phyloP scores from a whole-genome alignment of 108 stramenopile species.

The Chaetoceros muelleri region DNA sequence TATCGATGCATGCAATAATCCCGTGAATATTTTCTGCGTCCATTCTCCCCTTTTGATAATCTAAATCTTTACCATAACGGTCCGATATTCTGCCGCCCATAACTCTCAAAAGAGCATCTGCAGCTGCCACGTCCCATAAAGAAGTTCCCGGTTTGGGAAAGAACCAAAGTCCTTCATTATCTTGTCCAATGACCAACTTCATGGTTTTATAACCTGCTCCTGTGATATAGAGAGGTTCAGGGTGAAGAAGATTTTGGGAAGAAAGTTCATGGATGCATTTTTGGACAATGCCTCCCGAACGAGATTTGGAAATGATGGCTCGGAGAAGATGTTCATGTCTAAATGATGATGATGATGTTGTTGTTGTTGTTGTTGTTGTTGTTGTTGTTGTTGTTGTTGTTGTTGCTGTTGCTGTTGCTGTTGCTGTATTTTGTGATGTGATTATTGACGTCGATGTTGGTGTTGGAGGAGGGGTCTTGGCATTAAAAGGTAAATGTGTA shows the following conservation, averaged over 20 bases:
- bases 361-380: not conserved
- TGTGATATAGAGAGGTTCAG: conserved; percentile 25
- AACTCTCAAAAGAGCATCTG: conserved; percentile 41
- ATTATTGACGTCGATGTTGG: not conserved
- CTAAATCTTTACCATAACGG: conserved; percentile 36
- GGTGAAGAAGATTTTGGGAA: conserved; percentile 22
- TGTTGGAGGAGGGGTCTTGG: not conserved
- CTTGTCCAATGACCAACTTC: conserved; percentile 20
- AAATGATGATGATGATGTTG: not conserved
- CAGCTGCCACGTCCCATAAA: conserved; percentile 52
- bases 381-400: not conserved
- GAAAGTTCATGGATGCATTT: conserved; percentile 33
- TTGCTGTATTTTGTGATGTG: not conserved
- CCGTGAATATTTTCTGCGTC: conserved; percentile 43
- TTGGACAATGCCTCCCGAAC: conserved; percentile 33
- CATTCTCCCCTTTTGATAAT: conserved; percentile 34
- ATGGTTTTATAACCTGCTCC: conserved; percentile 54
- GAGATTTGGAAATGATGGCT: conserved; percentile 41
- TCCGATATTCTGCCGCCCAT: conserved; percentile 44
- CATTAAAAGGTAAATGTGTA: not conserved
- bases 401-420: not conserved
- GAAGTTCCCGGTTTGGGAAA: conserved; percentile 52
- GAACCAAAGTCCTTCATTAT: conserved; percentile 50
- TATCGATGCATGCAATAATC: conserved; percentile 36
- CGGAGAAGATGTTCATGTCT: conserved; percentile 10